Evolutionary conservation across 768 basidiomycete species (phyloP).

Genomic region (Lactifluus hygrophoroides): DNA sequence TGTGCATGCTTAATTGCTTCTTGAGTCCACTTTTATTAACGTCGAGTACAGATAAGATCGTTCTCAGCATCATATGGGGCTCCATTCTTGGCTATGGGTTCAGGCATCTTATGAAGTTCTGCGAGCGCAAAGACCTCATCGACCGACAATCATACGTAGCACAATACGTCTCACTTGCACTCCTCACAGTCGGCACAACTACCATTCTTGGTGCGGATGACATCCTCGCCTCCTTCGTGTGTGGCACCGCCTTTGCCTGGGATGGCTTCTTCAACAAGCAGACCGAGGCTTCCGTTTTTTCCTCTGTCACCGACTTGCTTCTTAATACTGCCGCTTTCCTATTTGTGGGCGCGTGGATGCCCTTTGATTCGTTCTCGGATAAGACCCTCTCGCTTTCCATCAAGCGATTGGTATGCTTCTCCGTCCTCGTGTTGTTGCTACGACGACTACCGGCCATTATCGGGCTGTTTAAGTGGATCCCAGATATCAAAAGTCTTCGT

Average conservation of each 20-base stretch:
- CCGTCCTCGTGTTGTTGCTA: conserved; percentile 72
- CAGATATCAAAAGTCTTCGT: conserved; percentile 88
- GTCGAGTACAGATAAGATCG: conserved; percentile 57
- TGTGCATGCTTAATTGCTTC: conserved; percentile 39
- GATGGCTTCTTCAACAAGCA: conserved; percentile 90
- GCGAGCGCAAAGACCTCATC: conserved; percentile 76
- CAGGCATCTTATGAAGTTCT: conserved; percentile 89
- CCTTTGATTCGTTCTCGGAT: conserved; percentile 73
- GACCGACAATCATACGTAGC: conserved; percentile 94
- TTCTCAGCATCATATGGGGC: conserved; percentile 69
- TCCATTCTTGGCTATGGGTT: conserved; percentile 67
- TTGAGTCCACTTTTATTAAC: conserved; percentile 1
- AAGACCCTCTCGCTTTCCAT: conserved; percentile 58
- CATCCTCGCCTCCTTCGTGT: conserved; percentile 88
- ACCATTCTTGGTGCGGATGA: conserved; percentile 88
- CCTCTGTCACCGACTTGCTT: conserved; percentile 89
- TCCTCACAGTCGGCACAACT: conserved; percentile 77
- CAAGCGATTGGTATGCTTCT: conserved; percentile 80
- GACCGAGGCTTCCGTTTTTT: conserved; percentile 92
- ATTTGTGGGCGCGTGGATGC: conserved; percentile 97
- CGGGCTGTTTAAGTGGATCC: conserved; percentile 83
- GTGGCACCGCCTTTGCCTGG: conserved; percentile 95
- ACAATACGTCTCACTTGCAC: conserved; percentile 77
- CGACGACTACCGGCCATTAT: conserved; percentile 81
- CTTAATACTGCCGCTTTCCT: conserved; percentile 96